phyloP scores from a whole-genome alignment of 768 basidiomycete species.

The Tulasnella sp. region DNA sequence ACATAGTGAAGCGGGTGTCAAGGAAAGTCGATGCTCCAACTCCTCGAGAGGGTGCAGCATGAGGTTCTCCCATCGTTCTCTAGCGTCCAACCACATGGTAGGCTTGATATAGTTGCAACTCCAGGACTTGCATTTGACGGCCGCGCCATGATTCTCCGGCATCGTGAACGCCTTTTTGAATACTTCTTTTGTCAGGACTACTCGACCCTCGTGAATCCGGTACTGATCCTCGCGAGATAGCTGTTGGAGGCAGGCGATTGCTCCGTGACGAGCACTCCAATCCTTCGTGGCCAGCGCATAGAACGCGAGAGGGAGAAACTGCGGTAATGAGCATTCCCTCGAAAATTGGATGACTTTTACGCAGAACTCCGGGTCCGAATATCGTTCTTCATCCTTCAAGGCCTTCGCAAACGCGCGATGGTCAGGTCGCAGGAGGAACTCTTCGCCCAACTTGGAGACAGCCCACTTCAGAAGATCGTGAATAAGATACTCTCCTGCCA shows the following conservation, averaged over 20 bases:
- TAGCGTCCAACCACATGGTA: neutral
- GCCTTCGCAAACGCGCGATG: neutral
- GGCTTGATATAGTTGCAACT: neutral
- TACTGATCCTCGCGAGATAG: neutral
- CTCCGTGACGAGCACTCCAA: neutral
- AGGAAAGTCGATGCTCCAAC: neutral
- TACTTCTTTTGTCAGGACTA: neutral
- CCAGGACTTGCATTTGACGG: too few species aligned
- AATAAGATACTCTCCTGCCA: neutral
- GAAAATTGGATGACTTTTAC: neutral
- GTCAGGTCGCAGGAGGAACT: neutral
- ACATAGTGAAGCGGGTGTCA: neutral
- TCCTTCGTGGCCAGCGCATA: neutral
- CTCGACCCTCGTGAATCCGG: neutral
- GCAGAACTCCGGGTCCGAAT: neutral
- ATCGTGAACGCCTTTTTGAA: neutral
- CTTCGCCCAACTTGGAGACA: neutral
- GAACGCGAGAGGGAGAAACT: constrained; percentile 6
- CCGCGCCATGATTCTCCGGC: neutral
- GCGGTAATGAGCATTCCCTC: neutral
- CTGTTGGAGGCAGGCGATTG: neutral
- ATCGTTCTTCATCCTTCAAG: neutral
- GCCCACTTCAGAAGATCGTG: neutral
- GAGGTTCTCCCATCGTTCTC: neutral
- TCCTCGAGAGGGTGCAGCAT: constrained; percentile 3